Conservation (phyloP, 2,329 filamentous ascomycete genomes). For the Aspergillus sp. region DNA sequence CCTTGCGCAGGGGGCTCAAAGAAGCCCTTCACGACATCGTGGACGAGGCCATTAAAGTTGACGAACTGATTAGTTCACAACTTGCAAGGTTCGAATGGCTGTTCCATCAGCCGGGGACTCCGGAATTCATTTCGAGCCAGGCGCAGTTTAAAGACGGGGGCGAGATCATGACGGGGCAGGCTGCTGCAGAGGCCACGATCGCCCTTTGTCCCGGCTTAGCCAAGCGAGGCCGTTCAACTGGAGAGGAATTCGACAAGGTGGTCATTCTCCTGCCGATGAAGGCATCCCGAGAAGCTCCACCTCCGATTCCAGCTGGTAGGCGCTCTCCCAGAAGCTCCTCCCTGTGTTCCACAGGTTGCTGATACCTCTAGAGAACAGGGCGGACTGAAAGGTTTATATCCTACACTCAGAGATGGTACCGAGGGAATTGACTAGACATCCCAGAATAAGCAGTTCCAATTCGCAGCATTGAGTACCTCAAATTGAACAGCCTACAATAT, state of each 20-base stretch:
- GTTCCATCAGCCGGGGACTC: background rate
- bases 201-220: background rate
- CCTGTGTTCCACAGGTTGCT: too few relatives aligned
- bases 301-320: too few relatives aligned
- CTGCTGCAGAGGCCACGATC: background rate
- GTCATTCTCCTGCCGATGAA: too few relatives aligned
- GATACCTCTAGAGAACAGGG: too few relatives aligned
- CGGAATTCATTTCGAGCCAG: background rate
- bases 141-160: background rate
- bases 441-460: too few relatives aligned
- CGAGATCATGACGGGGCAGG: background rate
- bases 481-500: too few relatives aligned
- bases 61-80: background rate
- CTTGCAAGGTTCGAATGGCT: conserved; percentile 1
- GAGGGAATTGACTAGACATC: too few relatives aligned
- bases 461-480: too few relatives aligned
- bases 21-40: background rate
- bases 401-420: too few relatives aligned
- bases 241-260: background rate
- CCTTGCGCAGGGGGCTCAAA: background rate
- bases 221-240: conserved; percentile 5
- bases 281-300: too few relatives aligned
- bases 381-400: too few relatives aligned
- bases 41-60: background rate
- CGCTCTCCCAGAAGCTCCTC: too few relatives aligned